Base-by-base conservation (phyloP, 371 early-diverging fungal genomes). In the Basidiobolus heterosporus region DNA sequence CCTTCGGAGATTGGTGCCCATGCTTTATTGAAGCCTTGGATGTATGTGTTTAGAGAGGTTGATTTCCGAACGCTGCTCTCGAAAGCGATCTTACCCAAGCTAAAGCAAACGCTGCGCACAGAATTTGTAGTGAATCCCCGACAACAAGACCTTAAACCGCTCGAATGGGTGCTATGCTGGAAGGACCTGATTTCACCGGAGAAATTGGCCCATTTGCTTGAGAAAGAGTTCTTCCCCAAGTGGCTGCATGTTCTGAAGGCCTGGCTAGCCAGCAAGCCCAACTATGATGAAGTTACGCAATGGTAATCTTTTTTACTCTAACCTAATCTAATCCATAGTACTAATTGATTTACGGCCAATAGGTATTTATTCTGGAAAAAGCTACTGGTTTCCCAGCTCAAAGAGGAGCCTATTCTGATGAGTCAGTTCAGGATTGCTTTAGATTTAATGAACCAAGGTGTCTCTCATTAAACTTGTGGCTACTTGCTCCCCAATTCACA, bases 121-220 rank as follows among this genome's bases (percentile, higher is more conserved):
- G 73, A 78, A 50, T 79, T 89, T 43, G 55, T 58, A 17, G 68
- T 89, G n/a, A 80, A 84, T 49, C 88, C 90, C 13, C 69, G 73
- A 2, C 58, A 72, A n/a, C 85, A 85, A 54, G 60, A 71, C 16
- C 38, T 74, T 37, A 72, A 57, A 23, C 70, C 76, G 0, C 54
- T 82, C 9, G 53, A 69, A 7, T 67, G 70, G 62, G 70, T 80
- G 5, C 46, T 86, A 36, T 62, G 65, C 3, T 90, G 86, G 86
- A 54, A 69, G 22, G 49, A 54, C n/a, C 37, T 77, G 30, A 52
- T 88, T 17, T 64, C 77, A 0, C 54, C 64, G 6, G 61, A 64
- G 1, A 56, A 74, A 0, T 55, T 82, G 44, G 67, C 67, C 1
- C 67, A 74, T 35, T 52, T 85, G n/a, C 46, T 87, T 6, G 78